Base-by-base conservation (phyloP, 2,329 filamentous ascomycete species). In the Cryphonectria parasitica region DNA sequence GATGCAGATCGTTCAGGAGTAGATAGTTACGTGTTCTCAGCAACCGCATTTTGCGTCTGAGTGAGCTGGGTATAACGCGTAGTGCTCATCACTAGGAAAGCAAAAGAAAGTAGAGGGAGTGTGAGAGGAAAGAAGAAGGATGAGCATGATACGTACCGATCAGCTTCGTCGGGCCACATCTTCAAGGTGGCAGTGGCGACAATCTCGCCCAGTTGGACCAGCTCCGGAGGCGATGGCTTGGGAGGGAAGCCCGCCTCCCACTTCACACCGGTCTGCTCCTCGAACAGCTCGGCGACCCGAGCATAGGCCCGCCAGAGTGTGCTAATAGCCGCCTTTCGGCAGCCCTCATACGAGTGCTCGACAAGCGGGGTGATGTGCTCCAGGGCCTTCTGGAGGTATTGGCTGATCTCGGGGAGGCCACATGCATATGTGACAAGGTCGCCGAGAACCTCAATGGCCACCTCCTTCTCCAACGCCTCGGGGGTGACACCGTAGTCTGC, bases 31-130 rank as follows among this genome's bases (percentile, higher is more conserved):
- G 94, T 85, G 83, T 97, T 96, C 91, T 91, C 93, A 94, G 92
- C 94, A 97, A 90, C 84, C 90, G 90, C 92, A 89, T 83, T 84
- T 84, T 88, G 93, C 91, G 91, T 98, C 92, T 93, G 93, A 97
- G 95, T 98, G 95, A 98, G 95, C 95, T 98, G 95, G 94, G 95
- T 95, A 89, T 95, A 95, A 95, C 93, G 93, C 90, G 89, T 85
- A 82, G 85, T 88, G 86, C 83, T 97, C 94, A 98, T 98, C 94
- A 94, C 91, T 73, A 70, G 69, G 67, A 72, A 10, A 10, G 25
- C 11, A 22, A 11, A 15, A 17, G 13, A 22, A 13, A 34, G 69
- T 66, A 45, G 28, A 2, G 68, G 22, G 49, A 25, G 39, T 34
- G 34, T 34, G 6, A 3, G 6, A 34, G 73, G 72, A 73, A 72